Conservation (phyloP, 345 rosid species). For the Arabis alpina region DNA sequence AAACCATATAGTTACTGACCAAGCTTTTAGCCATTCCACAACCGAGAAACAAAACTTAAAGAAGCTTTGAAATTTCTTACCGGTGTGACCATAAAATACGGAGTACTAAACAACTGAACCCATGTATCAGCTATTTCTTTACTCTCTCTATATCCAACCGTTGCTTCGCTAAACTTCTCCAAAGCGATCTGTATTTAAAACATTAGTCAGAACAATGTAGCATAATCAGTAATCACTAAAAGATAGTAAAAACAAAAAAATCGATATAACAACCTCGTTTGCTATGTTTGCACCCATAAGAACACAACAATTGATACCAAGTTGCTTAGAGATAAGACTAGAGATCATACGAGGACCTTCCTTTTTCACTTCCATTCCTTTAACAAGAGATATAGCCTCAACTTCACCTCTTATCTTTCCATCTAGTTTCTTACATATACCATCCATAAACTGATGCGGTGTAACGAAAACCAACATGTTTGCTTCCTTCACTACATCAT, state of each 20-base stretch:
- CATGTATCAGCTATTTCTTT: conserved; percentile 75
- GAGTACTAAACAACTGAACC: conserved; percentile 85
- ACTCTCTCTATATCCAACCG: conserved; percentile 79
- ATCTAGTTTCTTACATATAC: conserved; percentile 75
- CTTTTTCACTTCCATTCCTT: conserved; percentile 95
- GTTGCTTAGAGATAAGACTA: conserved; percentile 68
- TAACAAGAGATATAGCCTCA: conserved; percentile 88
- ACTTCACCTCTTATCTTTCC: conserved; percentile 67
- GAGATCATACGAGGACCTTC: conserved; percentile 99
- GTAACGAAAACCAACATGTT: conserved; percentile 93
- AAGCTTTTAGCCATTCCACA: conserved; percentile 7
- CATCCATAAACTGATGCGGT: conserved; percentile 93
- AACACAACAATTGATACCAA: conserved; percentile 80
- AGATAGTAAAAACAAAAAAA: not conserved
- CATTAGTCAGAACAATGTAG: conserved; percentile 15
- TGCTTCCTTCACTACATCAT: conserved; percentile 80
- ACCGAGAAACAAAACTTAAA: not conserved
- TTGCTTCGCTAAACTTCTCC: conserved; percentile 96
- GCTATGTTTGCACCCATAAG: conserved; percentile 98
- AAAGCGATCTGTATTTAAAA: conserved; percentile 66
- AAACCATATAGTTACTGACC: conserved; percentile 18
- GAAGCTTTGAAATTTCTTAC: conserved; percentile 50
- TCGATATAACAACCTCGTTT: conserved; percentile 61
- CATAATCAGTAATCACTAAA: not conserved
- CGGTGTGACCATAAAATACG: conserved; percentile 84